Conservation (phyloP, 2,329 filamentous ascomycete species). For the Neoscytalidium dimidiatum region DNA sequence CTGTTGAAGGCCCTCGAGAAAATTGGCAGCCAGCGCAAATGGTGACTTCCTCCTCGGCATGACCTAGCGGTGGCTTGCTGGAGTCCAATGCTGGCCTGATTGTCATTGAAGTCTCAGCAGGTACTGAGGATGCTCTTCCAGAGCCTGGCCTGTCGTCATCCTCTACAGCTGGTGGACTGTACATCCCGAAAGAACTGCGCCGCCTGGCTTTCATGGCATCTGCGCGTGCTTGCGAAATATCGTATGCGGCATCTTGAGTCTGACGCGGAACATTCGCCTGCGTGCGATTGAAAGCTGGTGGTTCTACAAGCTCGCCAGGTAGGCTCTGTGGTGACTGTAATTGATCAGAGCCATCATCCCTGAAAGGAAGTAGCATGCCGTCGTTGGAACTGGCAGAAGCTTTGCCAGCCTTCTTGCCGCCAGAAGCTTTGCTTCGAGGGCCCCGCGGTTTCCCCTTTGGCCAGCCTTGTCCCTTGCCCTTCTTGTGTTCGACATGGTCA, state of each 20-base stretch:
- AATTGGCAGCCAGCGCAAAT: slow-evolving; percentile 61
- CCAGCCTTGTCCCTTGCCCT: slow-evolving; percentile 43
- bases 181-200: slow-evolving; percentile 11
- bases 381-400: slow-evolving; percentile 23
- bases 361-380: slow-evolving; percentile 2
- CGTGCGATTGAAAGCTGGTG: not conserved
- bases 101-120: slow-evolving; percentile 25
- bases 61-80: not conserved
- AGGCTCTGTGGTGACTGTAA: slow-evolving; percentile 37
- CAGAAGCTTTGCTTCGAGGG: slow-evolving; percentile 35
- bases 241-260: not conserved
- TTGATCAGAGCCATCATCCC: slow-evolving; percentile 27
- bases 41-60: slow-evolving; percentile 39
- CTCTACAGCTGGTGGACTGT: not conserved
- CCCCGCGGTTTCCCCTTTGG: slow-evolving; percentile 50
- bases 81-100: not conserved
- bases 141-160: not conserved
- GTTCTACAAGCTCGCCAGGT: slow-evolving; percentile 28
- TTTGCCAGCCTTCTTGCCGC: slow-evolving; percentile 42
- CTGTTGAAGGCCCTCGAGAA: slow-evolving; percentile 53
- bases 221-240: not conserved
- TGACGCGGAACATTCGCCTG: not conserved
- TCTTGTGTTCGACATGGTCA: slow-evolving; percentile 29
- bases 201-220: not conserved
- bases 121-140: slow-evolving; percentile 27